Base-by-base conservation (phyloP, 2,329 filamentous ascomycete genomes). In the Westerdykella aurantiaca region DNA sequence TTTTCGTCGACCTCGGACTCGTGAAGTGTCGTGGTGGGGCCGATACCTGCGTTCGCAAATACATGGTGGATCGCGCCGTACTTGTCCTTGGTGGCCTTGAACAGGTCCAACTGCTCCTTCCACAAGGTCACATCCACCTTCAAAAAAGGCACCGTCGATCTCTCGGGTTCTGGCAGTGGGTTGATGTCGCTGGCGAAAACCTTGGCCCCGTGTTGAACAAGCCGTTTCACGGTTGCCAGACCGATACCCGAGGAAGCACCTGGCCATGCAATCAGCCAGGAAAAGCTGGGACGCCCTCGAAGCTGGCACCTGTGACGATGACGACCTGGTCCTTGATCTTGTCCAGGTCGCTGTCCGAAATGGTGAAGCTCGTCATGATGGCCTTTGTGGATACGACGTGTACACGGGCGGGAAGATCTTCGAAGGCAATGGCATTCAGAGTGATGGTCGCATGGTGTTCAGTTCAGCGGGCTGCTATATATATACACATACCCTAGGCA, bases 241-340 rank as follows among this genome's bases (percentile, higher is more conserved):
- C 80, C 79, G 42, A 83, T 83, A 13, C 80, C 80, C 2, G 78
- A 80, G 0, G 76, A 78, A 44, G 76, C 76, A 39, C 79, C 78
- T 74, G 31, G 0, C 21, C 7, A 6, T 37, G 11, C 22, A 39
- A 31, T 41, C 9, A 45, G 37, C 46, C 4, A 44, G 23, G 13
- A 38, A 25, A 9, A 35, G 33, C 3, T 21, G 16, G 4, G 1
- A 21, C 35, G 5, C 7, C 14, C 16, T 17, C 37, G 14, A 25
- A 12, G 17, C 38, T 18, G 53, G 37, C 63, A 75, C 74, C 75
- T 42, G 77, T 80, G 12, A 80, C 65, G 21, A 80, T 53, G n/a
- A 76, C 68, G 17, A 77, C 70, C 55, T 78, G 73, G 47, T 68
- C 73, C 46, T 71, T 72, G 31, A 79, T 61, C 34, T 57, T 50